Percentiles rank a stretch among this genome's conserved stretches.
These are phyloP conservation scores for Brassica cretica DNA, from an alignment of 345 rosid species.

Conservation along the genomic window DNA sequence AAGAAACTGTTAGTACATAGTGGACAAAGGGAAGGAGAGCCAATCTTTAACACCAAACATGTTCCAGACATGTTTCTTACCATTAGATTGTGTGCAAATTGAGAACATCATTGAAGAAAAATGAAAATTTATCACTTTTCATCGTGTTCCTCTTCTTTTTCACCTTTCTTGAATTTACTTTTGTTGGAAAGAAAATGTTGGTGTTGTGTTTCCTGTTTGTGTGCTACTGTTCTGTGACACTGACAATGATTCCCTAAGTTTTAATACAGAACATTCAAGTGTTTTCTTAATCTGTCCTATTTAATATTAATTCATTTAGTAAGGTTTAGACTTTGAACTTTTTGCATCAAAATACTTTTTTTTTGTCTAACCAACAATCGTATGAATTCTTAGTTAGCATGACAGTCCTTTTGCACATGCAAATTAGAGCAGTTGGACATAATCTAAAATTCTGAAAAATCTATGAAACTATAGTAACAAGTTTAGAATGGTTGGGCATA, in stretches of 20 bases:
- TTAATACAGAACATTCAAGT: not conserved
- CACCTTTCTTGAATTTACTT: conserved; percentile 13
- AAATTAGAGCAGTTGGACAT: not conserved
- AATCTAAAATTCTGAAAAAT: too few relatives aligned
- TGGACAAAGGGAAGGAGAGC: conserved; percentile 21
- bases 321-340: not conserved
- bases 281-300: not conserved
- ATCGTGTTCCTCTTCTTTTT: conserved; percentile 30
- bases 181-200: conserved; percentile 26
- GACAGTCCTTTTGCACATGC: not conserved
- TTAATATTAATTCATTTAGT: not conserved
- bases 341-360: not conserved
- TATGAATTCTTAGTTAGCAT: not conserved
- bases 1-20: conserved; percentile 33
- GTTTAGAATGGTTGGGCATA: not conserved
- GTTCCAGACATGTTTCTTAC: conserved; percentile 43
- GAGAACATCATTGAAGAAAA: conserved; percentile 29
- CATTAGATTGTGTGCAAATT: conserved; percentile 35
- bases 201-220: conserved; percentile 33
- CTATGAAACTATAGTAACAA: not conserved
- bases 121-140: conserved; percentile 28
- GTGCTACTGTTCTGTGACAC: conserved; percentile 25
- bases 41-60: conserved; percentile 42
- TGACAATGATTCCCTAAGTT: conserved; percentile 20
- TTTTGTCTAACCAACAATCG: not conserved